A percentile compares a stretch with the other conserved stretches of the same genome.
Evolutionary conservation across 805 yeast species (phyloP).

Genomic region (Starmerella cellae): DNA sequence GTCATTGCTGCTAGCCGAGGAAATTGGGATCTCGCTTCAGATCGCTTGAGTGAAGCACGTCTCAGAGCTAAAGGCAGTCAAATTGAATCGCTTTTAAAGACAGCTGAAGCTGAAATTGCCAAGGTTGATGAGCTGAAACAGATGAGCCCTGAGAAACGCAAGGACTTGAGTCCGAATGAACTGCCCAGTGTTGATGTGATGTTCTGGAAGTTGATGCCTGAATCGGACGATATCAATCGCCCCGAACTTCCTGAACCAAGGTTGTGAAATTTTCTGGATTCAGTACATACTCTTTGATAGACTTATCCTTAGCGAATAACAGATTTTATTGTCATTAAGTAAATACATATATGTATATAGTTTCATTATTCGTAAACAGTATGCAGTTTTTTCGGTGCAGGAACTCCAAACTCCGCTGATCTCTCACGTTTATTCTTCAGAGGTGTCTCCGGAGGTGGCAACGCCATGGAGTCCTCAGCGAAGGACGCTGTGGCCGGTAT

Average conservation of each 20-base stretch:
- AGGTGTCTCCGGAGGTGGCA: constrained; percentile 10
- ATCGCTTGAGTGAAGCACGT: constrained; percentile 53
- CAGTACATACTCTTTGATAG: too few relatives aligned
- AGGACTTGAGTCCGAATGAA: constrained; percentile 8
- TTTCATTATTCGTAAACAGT: constrained; percentile 8
- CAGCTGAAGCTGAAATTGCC: constrained; percentile 52
- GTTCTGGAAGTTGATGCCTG: constrained; percentile 20
- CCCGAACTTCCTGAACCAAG: constrained; percentile 13
- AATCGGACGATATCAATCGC: constrained; percentile 10
- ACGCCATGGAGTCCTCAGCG: constrained; percentile 5
- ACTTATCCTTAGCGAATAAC: not conserved
- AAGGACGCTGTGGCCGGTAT: not conserved
- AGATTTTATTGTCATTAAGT: not conserved
- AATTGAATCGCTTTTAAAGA: constrained; percentile 46
- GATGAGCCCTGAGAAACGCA: constrained; percentile 5
- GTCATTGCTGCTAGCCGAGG: constrained; percentile 56
- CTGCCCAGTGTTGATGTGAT: constrained; percentile 17
- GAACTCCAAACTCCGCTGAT: constrained; percentile 9
- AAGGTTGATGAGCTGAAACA: constrained; percentile 31
- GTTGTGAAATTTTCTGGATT: constrained; percentile 1
- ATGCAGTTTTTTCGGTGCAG: constrained; percentile 15
- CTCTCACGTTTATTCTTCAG: constrained; percentile 12
- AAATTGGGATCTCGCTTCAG: constrained; percentile 43
- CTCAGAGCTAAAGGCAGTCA: constrained; percentile 56
- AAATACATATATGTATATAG: not conserved